Evolutionary conservation across 805 yeast species (phyloP).

Genomic region (Candida silvatica): DNA sequence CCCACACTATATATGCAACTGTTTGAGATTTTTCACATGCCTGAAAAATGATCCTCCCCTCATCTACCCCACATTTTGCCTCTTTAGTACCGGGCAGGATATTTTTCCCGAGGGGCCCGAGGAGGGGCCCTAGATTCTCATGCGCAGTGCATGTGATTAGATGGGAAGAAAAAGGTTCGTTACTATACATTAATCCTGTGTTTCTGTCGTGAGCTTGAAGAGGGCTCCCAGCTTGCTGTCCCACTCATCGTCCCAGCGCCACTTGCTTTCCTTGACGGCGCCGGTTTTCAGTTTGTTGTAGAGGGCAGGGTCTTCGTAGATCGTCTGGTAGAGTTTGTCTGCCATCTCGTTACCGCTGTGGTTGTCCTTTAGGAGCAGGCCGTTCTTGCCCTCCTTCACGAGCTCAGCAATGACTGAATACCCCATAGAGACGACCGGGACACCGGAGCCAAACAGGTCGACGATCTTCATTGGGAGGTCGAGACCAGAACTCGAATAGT

Average conservation of each 20-base stretch:
- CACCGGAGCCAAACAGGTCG: constrained; percentile 92
- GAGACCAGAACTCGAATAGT: constrained; percentile 84
- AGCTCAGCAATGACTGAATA: constrained; percentile 77
- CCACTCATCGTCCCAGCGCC: constrained; percentile 80
- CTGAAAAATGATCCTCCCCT: no score
- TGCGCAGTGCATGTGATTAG: no score
- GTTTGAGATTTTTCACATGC: neutral
- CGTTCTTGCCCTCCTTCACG: constrained; percentile 62
- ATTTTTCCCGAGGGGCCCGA: no score
- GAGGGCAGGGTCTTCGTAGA: constrained; percentile 17
- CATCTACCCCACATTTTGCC: no score
- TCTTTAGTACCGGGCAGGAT: no score
- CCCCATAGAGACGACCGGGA: constrained; percentile 76
- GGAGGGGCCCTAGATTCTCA: no score
- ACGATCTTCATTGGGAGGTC: constrained; percentile 97
- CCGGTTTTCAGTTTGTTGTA: constrained; percentile 46
- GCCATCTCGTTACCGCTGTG: constrained; percentile 35
- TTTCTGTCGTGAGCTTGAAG: no score
- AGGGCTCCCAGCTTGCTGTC: constrained; percentile 35
- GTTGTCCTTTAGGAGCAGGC: constrained; percentile 40
- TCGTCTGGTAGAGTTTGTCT: constrained; percentile 23
- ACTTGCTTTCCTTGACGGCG: constrained; percentile 60
- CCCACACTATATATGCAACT: neutral
- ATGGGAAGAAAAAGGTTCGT: no score
- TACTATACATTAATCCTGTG: no score